Evolutionary conservation across 768 basidiomycete species (phyloP).

Genomic region (Lenzites betulinus): DNA sequence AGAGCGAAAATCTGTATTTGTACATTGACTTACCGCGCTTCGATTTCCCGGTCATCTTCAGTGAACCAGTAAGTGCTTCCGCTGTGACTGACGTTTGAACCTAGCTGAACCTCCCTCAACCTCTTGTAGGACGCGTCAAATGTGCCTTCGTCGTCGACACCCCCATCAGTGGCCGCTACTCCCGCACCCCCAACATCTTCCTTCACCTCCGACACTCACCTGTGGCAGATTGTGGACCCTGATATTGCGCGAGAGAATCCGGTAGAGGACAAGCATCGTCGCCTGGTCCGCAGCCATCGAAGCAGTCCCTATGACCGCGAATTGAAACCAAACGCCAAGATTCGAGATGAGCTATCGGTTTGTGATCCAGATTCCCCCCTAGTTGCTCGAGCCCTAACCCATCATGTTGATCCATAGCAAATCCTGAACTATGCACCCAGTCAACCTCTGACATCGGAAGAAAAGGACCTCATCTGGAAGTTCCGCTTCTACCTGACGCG

Average conservation of each 20-base stretch:
- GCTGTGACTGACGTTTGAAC: not conserved
- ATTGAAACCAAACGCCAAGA: slow-evolving; percentile 94
- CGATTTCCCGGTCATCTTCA: slow-evolving; percentile 96
- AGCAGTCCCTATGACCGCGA: slow-evolving; percentile 95
- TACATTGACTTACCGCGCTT: slow-evolving; percentile 96
- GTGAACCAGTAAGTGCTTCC: slow-evolving; percentile 67
- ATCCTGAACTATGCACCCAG: slow-evolving; percentile 93
- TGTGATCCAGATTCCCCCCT: not conserved
- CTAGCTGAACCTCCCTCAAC: not conserved
- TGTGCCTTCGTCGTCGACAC: slow-evolving; percentile 43
- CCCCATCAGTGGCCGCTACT: slow-evolving; percentile 42
- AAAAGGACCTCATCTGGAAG: slow-evolving; percentile 97
- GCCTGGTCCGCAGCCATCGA: slow-evolving; percentile 91
- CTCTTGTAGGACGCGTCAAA: slow-evolving; percentile 42
- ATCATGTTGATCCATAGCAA: slow-evolving; percentile 47
- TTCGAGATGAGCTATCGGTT: slow-evolving; percentile 90
- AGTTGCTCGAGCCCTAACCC: not conserved
- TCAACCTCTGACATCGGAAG: slow-evolving; percentile 81
- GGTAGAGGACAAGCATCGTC: slow-evolving; percentile 95
- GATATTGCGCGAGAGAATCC: slow-evolving; percentile 92
- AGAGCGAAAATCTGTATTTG: slow-evolving; percentile 91
- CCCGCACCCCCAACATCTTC: slow-evolving; percentile 47
- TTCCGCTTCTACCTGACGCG: slow-evolving; percentile 96
- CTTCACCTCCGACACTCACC: slow-evolving; percentile 62
- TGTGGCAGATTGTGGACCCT: slow-evolving; percentile 91